A percentile compares a stretch with the other conserved stretches of the same genome.
Evolutionary conservation across 371 early-diverging fungal species (phyloP).

Genomic region (Rhizopus arrhizus): DNA sequence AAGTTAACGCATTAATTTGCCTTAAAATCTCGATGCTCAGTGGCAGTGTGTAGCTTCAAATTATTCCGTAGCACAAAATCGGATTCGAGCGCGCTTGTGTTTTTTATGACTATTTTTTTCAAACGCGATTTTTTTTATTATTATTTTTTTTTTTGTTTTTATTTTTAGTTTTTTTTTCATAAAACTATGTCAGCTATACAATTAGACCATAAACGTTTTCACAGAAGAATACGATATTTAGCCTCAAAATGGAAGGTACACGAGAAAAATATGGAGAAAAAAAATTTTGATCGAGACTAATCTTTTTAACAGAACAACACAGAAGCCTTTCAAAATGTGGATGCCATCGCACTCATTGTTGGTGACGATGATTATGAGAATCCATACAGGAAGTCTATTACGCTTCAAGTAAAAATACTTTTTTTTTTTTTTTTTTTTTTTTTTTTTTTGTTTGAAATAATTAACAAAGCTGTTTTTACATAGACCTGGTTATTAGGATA

Average conservation of each 20-base stretch:
- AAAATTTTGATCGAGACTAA: slow-evolving; percentile 18
- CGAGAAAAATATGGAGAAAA: slow-evolving; percentile 10
- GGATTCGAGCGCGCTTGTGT: too few relatives aligned
- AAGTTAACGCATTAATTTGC: too few relatives aligned
- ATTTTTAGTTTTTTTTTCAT: slow-evolving; percentile 3
- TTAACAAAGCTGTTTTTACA: slow-evolving; percentile 2
- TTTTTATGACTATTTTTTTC: not conserved
- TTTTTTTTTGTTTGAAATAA: not conserved
- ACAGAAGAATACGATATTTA: slow-evolving; percentile 60
- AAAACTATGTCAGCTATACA: slow-evolving; percentile 30
- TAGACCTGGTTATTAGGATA: slow-evolving; percentile 95
- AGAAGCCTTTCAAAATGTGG: slow-evolving; percentile 59
- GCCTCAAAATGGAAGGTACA: slow-evolving; percentile 61
- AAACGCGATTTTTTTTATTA: slow-evolving; percentile 11
- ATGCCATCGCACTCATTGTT: slow-evolving; percentile 64
- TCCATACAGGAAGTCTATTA: slow-evolving; percentile 70
- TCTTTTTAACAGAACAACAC: slow-evolving; percentile 20
- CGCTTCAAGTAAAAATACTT: slow-evolving; percentile 52
- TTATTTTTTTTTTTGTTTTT: slow-evolving; percentile 12
- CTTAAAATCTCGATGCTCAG: too few relatives aligned
- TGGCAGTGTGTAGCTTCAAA: too few relatives aligned
- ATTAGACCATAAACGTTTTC: slow-evolving; percentile 65
- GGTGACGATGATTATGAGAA: slow-evolving; percentile 69
- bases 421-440: not conserved
- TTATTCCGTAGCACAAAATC: too few relatives aligned